A percentile compares a stretch with the other conserved stretches of the same genome.
These are phyloP conservation scores for Picea abies DNA, from an alignment of 83 land plant species.

Conservation along the genomic window DNA sequence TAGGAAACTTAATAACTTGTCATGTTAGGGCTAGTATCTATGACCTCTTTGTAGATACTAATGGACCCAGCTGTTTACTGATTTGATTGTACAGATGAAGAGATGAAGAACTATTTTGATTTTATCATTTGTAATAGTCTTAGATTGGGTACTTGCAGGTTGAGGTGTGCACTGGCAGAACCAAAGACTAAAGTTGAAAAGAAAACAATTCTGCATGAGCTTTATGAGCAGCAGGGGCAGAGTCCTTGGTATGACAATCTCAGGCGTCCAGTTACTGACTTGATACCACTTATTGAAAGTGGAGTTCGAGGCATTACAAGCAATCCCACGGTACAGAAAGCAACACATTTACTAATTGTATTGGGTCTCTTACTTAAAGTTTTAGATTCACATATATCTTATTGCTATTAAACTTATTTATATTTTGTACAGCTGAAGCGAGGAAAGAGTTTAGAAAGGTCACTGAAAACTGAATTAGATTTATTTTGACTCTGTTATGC, in stretches of 20 bases:
- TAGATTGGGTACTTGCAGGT: slow-evolving; percentile 17
- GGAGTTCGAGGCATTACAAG: slow-evolving; percentile 98
- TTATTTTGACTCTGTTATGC: slow-evolving; percentile 20
- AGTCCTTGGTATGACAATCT: slow-evolving; percentile 99
- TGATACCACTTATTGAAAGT: slow-evolving; percentile 82
- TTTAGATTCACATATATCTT: too few species aligned
- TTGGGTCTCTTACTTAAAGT: not conserved
- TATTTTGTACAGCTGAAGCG: not conserved
- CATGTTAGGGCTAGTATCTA: too few species aligned
- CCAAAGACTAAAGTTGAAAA: slow-evolving; percentile 27
- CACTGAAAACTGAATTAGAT: not conserved
- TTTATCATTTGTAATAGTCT: too few species aligned
- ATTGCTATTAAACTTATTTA: not conserved
- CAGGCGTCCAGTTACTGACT: slow-evolving; percentile 85
- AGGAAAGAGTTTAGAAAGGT: not conserved
- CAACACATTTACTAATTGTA: not conserved
- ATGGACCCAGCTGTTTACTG: too few species aligned
- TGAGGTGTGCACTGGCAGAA: slow-evolving; percentile 29
- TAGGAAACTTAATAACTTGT: too few species aligned
- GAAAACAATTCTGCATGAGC: slow-evolving; percentile 86
- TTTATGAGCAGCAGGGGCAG: slow-evolving; percentile 86
- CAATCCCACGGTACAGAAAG: slow-evolving; percentile 82
- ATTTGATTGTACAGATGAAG: too few species aligned
- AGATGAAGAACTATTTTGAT: too few species aligned
- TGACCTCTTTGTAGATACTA: too few species aligned